phyloP scores from a whole-genome alignment of 176 grass and related monocot species.

The Hsuehochloa calcarea region DNA sequence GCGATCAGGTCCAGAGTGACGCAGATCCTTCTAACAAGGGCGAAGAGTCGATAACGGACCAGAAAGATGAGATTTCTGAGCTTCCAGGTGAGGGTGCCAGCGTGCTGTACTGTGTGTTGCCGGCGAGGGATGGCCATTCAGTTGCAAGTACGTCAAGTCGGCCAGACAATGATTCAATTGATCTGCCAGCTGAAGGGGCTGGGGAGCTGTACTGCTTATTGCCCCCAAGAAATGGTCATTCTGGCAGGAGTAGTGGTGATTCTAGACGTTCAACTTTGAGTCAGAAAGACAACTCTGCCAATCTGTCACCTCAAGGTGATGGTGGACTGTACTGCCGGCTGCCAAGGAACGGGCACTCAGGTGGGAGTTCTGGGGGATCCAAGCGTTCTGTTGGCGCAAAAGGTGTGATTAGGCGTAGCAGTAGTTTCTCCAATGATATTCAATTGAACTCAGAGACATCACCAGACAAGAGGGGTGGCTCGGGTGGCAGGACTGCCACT shows the following conservation, averaged over 20 bases:
- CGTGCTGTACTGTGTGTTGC: slow-evolving; percentile 54
- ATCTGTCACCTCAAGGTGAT: not conserved
- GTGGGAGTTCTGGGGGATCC: slow-evolving; percentile 40
- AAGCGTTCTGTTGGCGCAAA: slow-evolving; percentile 32
- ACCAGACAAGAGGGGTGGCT: slow-evolving; percentile 42
- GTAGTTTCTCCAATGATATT: slow-evolving; percentile 46
- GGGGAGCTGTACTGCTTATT: slow-evolving; percentile 67
- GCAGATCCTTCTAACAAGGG: slow-evolving; percentile 7
- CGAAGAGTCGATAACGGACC: not conserved
- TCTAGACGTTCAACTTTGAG: slow-evolving; percentile 40
- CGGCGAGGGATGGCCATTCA: slow-evolving; percentile 21
- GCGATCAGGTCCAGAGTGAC: not conserved
- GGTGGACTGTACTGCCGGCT: slow-evolving; percentile 34
- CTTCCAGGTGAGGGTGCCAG: slow-evolving; percentile 44
- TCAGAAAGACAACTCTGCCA: not conserved
- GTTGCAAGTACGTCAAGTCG: slow-evolving; percentile 43
- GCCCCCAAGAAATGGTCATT: slow-evolving; percentile 43
- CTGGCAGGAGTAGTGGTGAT: slow-evolving; percentile 39
- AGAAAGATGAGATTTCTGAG: slow-evolving; percentile 27
- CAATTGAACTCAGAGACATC: slow-evolving; percentile 28
- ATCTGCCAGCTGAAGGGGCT: slow-evolving; percentile 28
- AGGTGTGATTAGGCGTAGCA: slow-evolving; percentile 40
- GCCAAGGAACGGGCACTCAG: slow-evolving; percentile 2
- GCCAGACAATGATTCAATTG: slow-evolving; percentile 19
- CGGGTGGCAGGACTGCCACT: not conserved